Evolutionary conservation across 495 filamentous ascomycete genomes (phyloP).

Genomic region (Pyrenula aspistea): DNA sequence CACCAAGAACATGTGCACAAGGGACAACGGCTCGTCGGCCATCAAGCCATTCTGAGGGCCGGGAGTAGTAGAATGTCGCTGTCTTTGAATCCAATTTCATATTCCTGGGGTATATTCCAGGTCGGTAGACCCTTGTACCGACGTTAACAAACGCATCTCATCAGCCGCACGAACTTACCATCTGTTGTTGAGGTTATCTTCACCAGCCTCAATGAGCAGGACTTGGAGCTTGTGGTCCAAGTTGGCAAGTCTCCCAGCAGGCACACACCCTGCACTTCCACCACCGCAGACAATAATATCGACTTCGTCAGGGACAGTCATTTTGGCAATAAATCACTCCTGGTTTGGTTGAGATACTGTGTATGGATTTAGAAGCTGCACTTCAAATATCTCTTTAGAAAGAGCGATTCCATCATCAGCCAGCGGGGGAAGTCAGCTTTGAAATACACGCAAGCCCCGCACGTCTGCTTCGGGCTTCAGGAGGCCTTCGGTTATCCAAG

Average conservation of each 20-base stretch:
- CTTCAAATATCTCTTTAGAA: neutral
- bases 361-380: neutral
- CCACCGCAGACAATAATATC: constrained; percentile 79
- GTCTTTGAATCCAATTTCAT: constrained; percentile 81
- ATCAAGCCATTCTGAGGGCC: constrained; percentile 59
- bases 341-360: neutral
- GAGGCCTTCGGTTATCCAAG: neutral
- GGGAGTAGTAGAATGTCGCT: constrained; percentile 73
- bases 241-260: constrained; percentile 68
- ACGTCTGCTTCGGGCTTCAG: constrained; percentile 2
- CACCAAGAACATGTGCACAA: constrained; percentile 66
- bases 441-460: constrained; percentile 7
- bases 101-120: constrained; percentile 67
- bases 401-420: constrained; percentile 2
- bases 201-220: constrained; percentile 66
- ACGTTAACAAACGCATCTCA: neutral
- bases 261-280: constrained; percentile 60
- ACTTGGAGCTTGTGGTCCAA: constrained; percentile 72
- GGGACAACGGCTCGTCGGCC: constrained; percentile 67
- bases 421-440: constrained; percentile 7
- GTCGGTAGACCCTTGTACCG: constrained; percentile 46
- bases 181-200: constrained; percentile 73
- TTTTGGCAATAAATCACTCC: neutral
- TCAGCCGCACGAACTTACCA: constrained; percentile 26
- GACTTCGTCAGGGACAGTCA: constrained; percentile 35